Evolutionary conservation across 2,329 filamentous ascomycete genomes (phyloP).

Genomic region (Venturia pyrina): DNA sequence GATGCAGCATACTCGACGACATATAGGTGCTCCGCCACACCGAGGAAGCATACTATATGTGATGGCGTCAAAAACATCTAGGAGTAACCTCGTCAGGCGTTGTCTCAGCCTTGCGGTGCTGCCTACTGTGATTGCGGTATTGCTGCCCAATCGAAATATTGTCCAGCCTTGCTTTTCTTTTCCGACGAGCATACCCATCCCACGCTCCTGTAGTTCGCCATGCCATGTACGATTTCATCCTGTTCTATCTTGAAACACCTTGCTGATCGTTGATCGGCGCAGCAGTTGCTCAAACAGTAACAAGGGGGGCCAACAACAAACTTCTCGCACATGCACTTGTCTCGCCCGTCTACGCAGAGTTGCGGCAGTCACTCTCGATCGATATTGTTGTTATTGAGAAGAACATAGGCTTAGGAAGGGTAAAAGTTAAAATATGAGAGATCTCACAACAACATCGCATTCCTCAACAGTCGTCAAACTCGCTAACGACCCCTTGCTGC

Average conservation of each 20-base stretch:
- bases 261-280: neutral
- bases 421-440: neutral
- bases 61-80: too few species aligned
- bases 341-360: neutral
- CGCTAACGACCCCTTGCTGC: neutral
- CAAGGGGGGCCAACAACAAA: neutral
- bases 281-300: neutral
- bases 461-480: neutral
- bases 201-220: too few species aligned
- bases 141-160: neutral
- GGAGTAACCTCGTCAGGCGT: neutral
- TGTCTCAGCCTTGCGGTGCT: conserved; percentile 3
- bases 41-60: neutral
- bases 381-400: neutral
- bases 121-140: neutral
- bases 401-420: neutral
- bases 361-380: neutral
- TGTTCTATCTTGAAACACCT: neutral
- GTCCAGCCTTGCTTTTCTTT: neutral
- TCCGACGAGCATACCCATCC: neutral
- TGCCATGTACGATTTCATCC: neutral
- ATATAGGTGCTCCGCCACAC: neutral
- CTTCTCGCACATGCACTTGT: neutral
- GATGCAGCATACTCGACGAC: neutral
- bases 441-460: neutral